Evolutionary conservation across 106 monocot genomes (phyloP).

Genomic region (Iris macrosiphon): DNA sequence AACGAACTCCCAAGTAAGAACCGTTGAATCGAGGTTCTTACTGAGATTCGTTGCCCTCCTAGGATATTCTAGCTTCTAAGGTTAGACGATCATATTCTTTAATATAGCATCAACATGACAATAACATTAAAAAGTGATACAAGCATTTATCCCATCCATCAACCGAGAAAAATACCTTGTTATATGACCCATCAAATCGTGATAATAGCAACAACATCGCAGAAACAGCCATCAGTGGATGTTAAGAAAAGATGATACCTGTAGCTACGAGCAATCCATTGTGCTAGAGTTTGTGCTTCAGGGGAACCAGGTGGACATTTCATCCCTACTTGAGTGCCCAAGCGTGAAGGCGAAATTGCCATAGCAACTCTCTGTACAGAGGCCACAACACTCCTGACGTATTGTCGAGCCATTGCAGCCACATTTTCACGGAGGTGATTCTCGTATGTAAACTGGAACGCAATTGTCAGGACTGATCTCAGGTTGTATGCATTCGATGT

Average conservation of each 20-base stretch:
- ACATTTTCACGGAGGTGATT: conserved; percentile 70
- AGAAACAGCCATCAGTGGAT: too few relatives aligned
- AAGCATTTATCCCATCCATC: too few relatives aligned
- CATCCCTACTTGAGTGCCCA: conserved; percentile 29
- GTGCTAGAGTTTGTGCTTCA: conserved; percentile 56
- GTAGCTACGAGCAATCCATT: conserved; percentile 66
- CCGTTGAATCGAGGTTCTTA: too few relatives aligned
- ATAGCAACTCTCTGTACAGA: conserved; percentile 89
- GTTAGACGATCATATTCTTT: too few relatives aligned
- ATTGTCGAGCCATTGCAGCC: conserved; percentile 76
- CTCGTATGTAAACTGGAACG: conserved; percentile 83
- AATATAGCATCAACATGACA: too few relatives aligned
- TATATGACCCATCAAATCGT: too few relatives aligned
- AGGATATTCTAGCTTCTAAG: too few relatives aligned
- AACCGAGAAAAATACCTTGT: too few relatives aligned
- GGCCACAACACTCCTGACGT: conserved; percentile 66
- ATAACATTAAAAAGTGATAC: too few relatives aligned
- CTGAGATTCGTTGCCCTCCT: too few relatives aligned
- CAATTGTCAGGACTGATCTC: conserved; percentile 81
- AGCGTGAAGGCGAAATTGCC: conserved; percentile 75
- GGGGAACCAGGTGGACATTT: conserved; percentile 53
- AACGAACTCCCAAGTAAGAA: too few relatives aligned
- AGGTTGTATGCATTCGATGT: conserved; percentile 18
- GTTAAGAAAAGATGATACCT: conserved; percentile 20
- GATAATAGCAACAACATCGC: too few relatives aligned